Evolutionary conservation across 2,329 filamentous ascomycete species (phyloP), one percentile per base, ranked within the genome.

Genomic region (Fusarium subglutinans): DNA sequence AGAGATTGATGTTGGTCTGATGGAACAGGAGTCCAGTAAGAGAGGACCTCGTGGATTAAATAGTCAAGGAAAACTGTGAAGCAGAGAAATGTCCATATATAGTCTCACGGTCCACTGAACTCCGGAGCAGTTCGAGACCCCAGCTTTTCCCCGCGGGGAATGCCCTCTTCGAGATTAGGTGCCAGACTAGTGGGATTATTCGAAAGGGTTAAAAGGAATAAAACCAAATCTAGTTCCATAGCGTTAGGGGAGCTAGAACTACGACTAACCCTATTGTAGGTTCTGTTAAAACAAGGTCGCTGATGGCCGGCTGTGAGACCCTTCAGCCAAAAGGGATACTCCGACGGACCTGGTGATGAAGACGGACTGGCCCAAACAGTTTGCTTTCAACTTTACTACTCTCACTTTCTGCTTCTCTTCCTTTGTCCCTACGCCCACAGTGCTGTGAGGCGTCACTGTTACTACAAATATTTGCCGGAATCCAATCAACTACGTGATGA

Each of bases 381-480:
- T 18, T 24, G 17, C 18, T 3, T 13, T 24, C 12, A 6, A 3
- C 17, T 18, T 5, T 15, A 20, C 11, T 15, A 20, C 13, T 15
- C 8, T 37, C 6, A 22, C 5, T 37, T 6, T 26, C 47, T 28
- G 22, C 24, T 22, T 12, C 18, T 13, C 22, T 51, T 35, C 12
- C 6, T 33, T n/a, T 8, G 15, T 7, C 4, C 8, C 2, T 6
- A 35, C 0, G 3, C 9, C 3, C 3, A 0, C 8, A 24, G 22
- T 8, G 13, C 12, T 48, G 14, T 15, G 20, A 8, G 45, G 4
- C 26, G 13, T 22, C 9, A 2, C 4, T 22, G 3, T 22, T 12
- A 15, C 9, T n/a, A 33, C 8, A 33, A n/a, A 18, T 8, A 17
- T 10, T 20, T 24, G 11, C 8, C 1, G 5, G 12, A 33, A n/a